Evolutionary conservation across 768 basidiomycete species (phyloP).

Genomic region (Gloeopeniophorella convolvens): DNA sequence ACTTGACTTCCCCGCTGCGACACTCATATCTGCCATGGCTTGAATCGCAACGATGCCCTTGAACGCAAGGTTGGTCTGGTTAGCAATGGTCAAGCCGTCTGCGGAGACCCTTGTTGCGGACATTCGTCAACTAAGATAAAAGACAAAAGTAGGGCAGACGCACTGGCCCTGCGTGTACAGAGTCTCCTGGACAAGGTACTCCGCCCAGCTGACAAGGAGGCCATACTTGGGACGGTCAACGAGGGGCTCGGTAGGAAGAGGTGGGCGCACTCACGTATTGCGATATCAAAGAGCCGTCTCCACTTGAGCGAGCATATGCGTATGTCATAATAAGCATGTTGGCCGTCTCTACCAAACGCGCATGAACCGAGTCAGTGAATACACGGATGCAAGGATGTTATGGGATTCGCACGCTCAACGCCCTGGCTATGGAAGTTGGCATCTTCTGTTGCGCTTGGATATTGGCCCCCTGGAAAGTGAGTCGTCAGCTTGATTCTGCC

Average conservation of each 20-base stretch:
- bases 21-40: constrained; percentile 53
- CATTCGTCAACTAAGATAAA: constrained; percentile 47
- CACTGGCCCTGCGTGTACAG: constrained; percentile 46
- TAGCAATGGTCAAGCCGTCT: constrained; percentile 28
- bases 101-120: constrained; percentile 5
- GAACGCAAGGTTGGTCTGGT: constrained; percentile 66
- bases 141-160: no score
- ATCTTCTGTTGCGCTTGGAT: constrained; percentile 10
- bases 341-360: constrained; percentile 21
- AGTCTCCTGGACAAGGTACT: constrained; percentile 31
- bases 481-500: not conserved
- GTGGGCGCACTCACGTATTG: constrained; percentile 15
- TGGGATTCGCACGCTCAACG: constrained; percentile 13
- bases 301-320: constrained; percentile 24
- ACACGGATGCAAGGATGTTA: not conserved
- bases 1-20: constrained; percentile 17
- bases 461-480: not conserved
- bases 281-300: constrained; percentile 23
- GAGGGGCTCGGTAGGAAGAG: no score
- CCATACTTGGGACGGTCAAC: constrained; percentile 20
- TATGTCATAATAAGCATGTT: constrained; percentile 33
- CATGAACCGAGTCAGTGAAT: not conserved
- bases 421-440: not conserved
- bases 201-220: constrained; percentile 28
- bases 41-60: constrained; percentile 65